Base-by-base conservation (phyloP, 1,139 yeast genomes). In the Sugiyamaella novakii region DNA sequence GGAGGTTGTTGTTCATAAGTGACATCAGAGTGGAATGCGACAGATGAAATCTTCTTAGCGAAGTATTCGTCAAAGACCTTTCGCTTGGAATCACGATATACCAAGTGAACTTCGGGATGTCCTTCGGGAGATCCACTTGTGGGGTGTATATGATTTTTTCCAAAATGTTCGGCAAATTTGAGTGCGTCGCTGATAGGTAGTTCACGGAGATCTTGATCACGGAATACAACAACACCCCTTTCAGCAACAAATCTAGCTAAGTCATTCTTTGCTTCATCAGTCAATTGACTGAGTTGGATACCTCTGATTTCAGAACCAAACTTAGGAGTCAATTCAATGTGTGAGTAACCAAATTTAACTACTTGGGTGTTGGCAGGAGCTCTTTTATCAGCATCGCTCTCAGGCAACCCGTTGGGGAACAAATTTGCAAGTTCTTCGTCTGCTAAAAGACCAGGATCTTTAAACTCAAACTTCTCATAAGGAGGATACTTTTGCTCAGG, bases 1-100 rank as follows among this genome's bases (percentile, higher is more conserved):
- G 85, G 82, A n/a, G 86, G 82, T 60, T 81, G 83, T 49, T 71
- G 71, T 64, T 81, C 86, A 60, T 78, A 81, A 27, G 81, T 71
- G 34, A 78, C 78, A 60, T 81, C 86, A 6, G 83, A 75, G 62
- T 81, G 86, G 78, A 79, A 79, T 12, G 71, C 70, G 10, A 69
- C 75, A 62, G 61, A 79, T 2, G 65, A 49, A 27, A 60, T 49
- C 28, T 59, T 57, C 21, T 52, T 51, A 28, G 56, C 41, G 39
- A 60, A 56, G 43, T 58, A 60, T 24, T 54, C 52, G 12, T 58
- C 57, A 28, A 38, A 51, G 3, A 42, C 31, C 30, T 36, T 38
- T 12, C 42, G 46, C 29, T 45, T 41, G 36, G 47, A 37, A 14
- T 54, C 57, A 19, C 66, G 52, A 54, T 64, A 82, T 19, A 81